A percentile compares a stretch with the other conserved stretches of the same genome.
phyloP scores from a whole-genome alignment of 169 alveolate species.

The Eimeria brunetti region DNA sequence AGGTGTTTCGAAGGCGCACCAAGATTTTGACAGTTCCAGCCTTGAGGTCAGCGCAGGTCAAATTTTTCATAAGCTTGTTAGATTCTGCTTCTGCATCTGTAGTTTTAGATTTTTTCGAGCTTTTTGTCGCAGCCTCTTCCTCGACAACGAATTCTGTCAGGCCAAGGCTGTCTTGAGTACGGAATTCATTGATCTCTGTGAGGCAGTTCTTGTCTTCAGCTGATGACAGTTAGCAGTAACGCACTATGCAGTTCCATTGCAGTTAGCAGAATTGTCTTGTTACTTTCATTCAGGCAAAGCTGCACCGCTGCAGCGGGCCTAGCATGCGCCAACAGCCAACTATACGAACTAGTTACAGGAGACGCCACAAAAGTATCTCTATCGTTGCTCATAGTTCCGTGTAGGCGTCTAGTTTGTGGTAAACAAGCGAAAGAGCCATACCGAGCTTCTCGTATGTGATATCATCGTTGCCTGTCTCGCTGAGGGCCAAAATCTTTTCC shows the following conservation, averaged over 20 bases:
- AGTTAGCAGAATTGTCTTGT: background rate
- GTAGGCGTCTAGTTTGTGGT: background rate
- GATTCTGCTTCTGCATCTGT: background rate
- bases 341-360: background rate
- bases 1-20: background rate
- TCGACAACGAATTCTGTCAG: conserved; percentile 4
- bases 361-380: background rate
- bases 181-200: conserved; percentile 35
- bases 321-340: background rate
- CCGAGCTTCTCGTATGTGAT: background rate
- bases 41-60: conserved; percentile 24
- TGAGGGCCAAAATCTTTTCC: background rate
- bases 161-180: conserved; percentile 39
- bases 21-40: background rate
- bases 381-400: background rate
- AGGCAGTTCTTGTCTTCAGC: background rate
- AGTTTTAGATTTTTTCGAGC: no score
- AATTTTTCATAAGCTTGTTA: background rate
- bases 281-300: background rate
- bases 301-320: background rate
- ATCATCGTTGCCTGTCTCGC: background rate
- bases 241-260: background rate
- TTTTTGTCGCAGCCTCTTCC: background rate
- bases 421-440: background rate
- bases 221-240: background rate